These are phyloP conservation scores for Rhodocollybia butyracea DNA, from an alignment of 768 basidiomycete species.

Conservation along the genomic window DNA sequence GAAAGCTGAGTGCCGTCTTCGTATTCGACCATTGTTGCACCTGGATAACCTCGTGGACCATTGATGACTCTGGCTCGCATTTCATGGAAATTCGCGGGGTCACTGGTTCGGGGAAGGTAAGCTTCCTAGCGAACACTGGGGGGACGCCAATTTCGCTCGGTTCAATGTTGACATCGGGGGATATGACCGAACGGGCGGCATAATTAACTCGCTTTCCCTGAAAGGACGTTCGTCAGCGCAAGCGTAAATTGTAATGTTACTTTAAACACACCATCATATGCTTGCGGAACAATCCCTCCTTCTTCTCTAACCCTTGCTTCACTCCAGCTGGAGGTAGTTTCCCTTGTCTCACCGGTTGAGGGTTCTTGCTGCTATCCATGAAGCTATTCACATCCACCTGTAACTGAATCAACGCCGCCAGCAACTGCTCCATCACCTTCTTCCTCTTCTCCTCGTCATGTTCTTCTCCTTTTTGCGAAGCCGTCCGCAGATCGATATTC, in stretches of 20 bases:
- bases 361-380: constrained; percentile 96
- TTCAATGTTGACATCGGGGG: constrained; percentile 98
- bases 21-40: constrained; percentile 91
- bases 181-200: constrained; percentile 99
- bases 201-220: constrained; percentile 99
- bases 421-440: constrained; percentile 60
- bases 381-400: constrained; percentile 96
- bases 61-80: constrained; percentile 88
- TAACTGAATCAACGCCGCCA: constrained; percentile 84
- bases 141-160: constrained; percentile 98
- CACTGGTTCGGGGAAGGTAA: constrained; percentile 97
- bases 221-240: constrained; percentile 2
- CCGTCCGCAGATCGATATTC: constrained; percentile 60
- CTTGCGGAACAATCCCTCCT: constrained; percentile 96
- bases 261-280: constrained; percentile 93
- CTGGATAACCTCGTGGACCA: constrained; percentile 85
- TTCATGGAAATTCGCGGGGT: constrained; percentile 86
- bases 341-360: constrained; percentile 77
- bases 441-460: constrained; percentile 49
- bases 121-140: constrained; percentile 92
- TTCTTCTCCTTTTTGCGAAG: constrained; percentile 54
- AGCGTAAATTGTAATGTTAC: background rate
- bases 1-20: constrained; percentile 90
- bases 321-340: constrained; percentile 90
- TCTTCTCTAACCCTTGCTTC: constrained; percentile 97